Evolutionary conservation across 108 stramenopile genomes (phyloP).

Genomic region (Fragilaria radians): DNA sequence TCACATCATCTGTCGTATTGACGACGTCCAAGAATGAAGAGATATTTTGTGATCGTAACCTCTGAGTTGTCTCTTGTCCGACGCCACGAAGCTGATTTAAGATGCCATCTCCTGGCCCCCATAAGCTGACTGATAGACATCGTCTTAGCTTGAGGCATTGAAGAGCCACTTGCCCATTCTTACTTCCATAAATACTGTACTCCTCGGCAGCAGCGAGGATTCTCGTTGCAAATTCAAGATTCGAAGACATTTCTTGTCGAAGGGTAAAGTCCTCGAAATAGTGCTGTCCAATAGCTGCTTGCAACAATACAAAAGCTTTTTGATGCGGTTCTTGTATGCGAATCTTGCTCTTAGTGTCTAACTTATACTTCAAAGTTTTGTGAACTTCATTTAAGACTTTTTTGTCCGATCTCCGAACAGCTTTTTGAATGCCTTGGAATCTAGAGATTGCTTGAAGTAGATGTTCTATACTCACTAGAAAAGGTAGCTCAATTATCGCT

Average conservation of each 20-base stretch:
- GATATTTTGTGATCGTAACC: slow-evolving; percentile 47
- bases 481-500: slow-evolving; percentile 50
- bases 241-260: slow-evolving; percentile 55
- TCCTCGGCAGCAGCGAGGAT: slow-evolving; percentile 70
- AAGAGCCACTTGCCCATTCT: slow-evolving; percentile 49
- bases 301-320: slow-evolving; percentile 82
- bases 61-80: slow-evolving; percentile 29
- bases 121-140: slow-evolving; percentile 50
- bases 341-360: slow-evolving; percentile 70
- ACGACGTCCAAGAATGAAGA: slow-evolving; percentile 66
- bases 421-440: slow-evolving; percentile 53
- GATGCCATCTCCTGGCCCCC: slow-evolving; percentile 62
- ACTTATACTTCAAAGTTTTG: slow-evolving; percentile 62
- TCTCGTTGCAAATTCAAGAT: slow-evolving; percentile 48
- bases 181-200: slow-evolving; percentile 56
- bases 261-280: slow-evolving; percentile 56
- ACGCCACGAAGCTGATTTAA: slow-evolving; percentile 73
- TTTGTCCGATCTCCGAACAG: slow-evolving; percentile 73
- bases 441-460: slow-evolving; percentile 55
- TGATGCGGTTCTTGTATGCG: slow-evolving; percentile 59
- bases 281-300: slow-evolving; percentile 60
- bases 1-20: slow-evolving; percentile 24
- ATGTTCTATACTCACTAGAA: slow-evolving; percentile 47
- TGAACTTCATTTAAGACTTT: slow-evolving; percentile 71
- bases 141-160: slow-evolving; percentile 51